Evolutionary conservation across 495 filamentous ascomycete genomes (phyloP), one percentile per base, ranked within the genome.

Genomic region (Xanthoparmelia taractica): DNA sequence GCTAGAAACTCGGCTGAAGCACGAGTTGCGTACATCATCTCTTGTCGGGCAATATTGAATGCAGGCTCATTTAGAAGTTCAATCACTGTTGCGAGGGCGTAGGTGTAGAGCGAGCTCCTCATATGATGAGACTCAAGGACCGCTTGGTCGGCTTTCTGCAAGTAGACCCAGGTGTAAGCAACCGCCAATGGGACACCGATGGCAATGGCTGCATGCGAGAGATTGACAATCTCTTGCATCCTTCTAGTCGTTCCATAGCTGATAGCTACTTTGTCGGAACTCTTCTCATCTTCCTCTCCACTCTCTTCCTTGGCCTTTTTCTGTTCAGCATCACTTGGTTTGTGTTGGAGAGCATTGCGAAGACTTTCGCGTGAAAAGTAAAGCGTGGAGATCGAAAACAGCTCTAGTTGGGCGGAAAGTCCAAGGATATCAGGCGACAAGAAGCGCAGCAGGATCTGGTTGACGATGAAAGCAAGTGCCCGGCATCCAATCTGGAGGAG

Each of bases 311-410:
- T 61, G 11, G 73, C 54, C 52, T 73, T 64, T 56, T 70, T 60
- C 20, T 57, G 20, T 41, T 58, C 23, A 8, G 13, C 36, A 56
- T 65, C 63, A 33, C 79, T 73, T 34, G 84, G 79, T 64, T 96
- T 88, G 63, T 93, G 82, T 73, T 96, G 92, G 41, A 96, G 81
- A 5, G 92, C 91, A 29, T 91, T 85, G 23, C 94, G 83, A 48
- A 97, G 76, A 60, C 87, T 90, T 74, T 99, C 94, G 37, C 94
- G 80, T 0, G 94, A 89, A 67, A 97, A 97, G 72, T 91, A 96
- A 3, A 97, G 78, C 15, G 95, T 85, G 3, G 90, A 87, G 36
- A 92, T 86, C 62, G 90, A 90, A 73, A 89, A 96, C 2, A 97
- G 83, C 65, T 99, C 94, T 6, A 97, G 82, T 71, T 96, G 95